phyloP scores from a whole-genome alignment of 1,284 basidiomycete genomes.

The Cystobasidium pallidum region DNA sequence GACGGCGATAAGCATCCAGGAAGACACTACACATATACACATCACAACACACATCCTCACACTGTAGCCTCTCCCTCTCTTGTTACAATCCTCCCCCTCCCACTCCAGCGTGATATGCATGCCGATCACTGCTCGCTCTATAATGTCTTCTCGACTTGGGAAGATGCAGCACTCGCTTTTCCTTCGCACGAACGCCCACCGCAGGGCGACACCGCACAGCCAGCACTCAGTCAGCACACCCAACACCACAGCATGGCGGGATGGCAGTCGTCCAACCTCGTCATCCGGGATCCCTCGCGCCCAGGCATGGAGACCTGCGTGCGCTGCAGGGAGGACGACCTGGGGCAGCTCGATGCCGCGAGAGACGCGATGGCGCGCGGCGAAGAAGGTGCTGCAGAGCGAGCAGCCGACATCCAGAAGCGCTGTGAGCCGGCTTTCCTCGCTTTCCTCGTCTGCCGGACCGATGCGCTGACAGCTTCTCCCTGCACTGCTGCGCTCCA shows the following conservation, averaged over 20 bases:
- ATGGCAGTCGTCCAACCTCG: slow-evolving; percentile 21
- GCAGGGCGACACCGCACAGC: too few species aligned
- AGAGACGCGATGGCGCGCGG: neutral
- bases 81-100: too few species aligned
- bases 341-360: neutral
- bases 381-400: slow-evolving; percentile 7
- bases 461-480: too few species aligned
- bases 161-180: too few species aligned
- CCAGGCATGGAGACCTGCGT: slow-evolving; percentile 8
- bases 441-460: too few species aligned
- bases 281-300: neutral
- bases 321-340: neutral
- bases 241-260: neutral
- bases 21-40: too few species aligned
- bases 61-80: too few species aligned
- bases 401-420: neutral
- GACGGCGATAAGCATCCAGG: too few species aligned
- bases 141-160: too few species aligned
- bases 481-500: neutral
- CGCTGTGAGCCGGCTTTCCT: slow-evolving; percentile 1
- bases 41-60: too few species aligned
- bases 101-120: neutral
- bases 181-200: too few species aligned
- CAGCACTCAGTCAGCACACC: too few species aligned
- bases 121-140: slow-evolving; percentile 1